A percentile compares a stretch with the other conserved stretches of the same genome.
These are phyloP conservation scores for Papiliotrema nemorosa DNA, from an alignment of 1,284 basidiomycete genomes.

Conservation along the genomic window DNA sequence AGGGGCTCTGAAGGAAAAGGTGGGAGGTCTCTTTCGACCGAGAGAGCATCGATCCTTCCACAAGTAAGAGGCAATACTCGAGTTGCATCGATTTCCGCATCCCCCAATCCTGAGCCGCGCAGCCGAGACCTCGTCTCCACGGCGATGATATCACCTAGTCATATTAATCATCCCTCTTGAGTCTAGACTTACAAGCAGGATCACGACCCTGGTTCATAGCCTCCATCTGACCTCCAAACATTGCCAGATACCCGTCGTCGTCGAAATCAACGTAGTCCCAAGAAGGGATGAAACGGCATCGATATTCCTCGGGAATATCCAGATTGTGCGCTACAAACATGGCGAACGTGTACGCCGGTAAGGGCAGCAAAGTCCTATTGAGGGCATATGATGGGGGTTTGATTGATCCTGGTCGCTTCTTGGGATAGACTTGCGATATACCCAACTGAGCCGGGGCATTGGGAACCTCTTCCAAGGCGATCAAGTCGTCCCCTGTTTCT, in stretches of 20 bases:
- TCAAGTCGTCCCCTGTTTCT: neutral
- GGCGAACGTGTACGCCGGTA: neutral
- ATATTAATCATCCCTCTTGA: neutral
- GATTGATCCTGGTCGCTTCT: neutral
- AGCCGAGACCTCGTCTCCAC: conserved; percentile 6
- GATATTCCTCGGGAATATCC: neutral
- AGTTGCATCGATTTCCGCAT: conserved; percentile 1
- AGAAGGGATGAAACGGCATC: neutral
- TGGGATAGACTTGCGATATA: neutral
- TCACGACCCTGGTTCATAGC: neutral
- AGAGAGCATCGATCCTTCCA: neutral
- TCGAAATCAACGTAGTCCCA: neutral
- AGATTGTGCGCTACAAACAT: neutral
- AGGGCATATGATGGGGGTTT: too few species aligned
- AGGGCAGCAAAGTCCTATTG: too few species aligned
- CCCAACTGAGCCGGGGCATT: neutral
- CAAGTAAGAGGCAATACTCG: conserved; percentile 1
- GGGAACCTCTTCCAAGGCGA: neutral
- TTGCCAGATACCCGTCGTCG: neutral
- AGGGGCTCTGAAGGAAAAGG: conserved; percentile 2
- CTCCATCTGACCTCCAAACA: neutral
- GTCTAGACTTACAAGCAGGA: neutral
- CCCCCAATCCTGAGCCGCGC: neutral
- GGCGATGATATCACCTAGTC: conserved; percentile 6
- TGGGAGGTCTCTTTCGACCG: conserved; percentile 4